Conservation (phyloP, 306 rosid genomes). For the Trichosanthes truncata region DNA sequence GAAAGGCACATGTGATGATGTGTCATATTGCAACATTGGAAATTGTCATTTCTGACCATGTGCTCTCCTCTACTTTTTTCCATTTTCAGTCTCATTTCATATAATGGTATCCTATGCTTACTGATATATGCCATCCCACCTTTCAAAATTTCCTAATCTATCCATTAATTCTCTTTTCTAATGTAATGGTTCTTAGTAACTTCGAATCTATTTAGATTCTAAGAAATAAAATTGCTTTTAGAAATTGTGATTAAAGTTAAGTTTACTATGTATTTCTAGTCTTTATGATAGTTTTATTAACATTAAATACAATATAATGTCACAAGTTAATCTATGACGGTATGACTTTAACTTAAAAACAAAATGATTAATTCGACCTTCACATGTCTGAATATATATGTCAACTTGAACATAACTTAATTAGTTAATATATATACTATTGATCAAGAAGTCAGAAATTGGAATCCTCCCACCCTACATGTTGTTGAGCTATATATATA, state of each 20-base stretch:
- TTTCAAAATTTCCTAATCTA: not conserved
- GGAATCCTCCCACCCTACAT: too few species aligned
- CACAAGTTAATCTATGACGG: too few species aligned
- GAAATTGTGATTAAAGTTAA: not conserved
- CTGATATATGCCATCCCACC: not conserved
- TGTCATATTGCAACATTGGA: not conserved
- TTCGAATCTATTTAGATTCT: not conserved
- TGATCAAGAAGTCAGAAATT: too few species aligned
- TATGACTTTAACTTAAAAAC: too few species aligned
- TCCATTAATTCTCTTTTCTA: not conserved
- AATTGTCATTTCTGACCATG: slow-evolving; percentile 8
- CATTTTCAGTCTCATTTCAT: slow-evolving; percentile 2
- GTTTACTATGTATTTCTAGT: too few species aligned
- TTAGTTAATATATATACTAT: too few species aligned
- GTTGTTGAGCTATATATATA: too few species aligned
- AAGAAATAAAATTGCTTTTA: not conserved
- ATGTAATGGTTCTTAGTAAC: not conserved
- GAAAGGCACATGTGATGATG: slow-evolving; percentile 8
- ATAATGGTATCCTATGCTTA: slow-evolving; percentile 7
- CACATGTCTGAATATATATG: too few species aligned
- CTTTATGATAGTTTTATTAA: too few species aligned
- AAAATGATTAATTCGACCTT: too few species aligned
- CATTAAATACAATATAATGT: too few species aligned
- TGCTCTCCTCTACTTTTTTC: not conserved
- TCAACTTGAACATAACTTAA: too few species aligned